phyloP scores from a whole-genome alignment of 257 asterid genomes.

The Lycium barbarum region DNA sequence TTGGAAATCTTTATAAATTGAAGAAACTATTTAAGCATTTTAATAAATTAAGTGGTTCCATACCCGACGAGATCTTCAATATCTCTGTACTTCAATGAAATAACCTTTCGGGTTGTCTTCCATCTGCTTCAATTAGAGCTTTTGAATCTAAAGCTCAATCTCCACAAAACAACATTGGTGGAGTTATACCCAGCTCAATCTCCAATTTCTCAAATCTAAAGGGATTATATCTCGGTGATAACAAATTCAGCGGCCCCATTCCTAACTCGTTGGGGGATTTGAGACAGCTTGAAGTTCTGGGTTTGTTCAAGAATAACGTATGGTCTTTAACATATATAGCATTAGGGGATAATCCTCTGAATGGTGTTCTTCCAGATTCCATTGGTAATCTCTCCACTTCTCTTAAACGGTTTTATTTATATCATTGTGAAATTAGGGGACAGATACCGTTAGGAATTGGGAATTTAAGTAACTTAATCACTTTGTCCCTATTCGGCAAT shows the following conservation, averaged over 20 bases:
- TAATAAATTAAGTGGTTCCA: no score
- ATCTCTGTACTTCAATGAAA: conserved; percentile 41
- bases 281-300: conserved; percentile 30
- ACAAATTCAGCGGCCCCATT: conserved; percentile 37
- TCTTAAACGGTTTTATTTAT: conserved; percentile 32
- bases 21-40: no score
- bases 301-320: conserved; percentile 33
- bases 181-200: conserved; percentile 41
- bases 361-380: conserved; percentile 42
- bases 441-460: conserved; percentile 45
- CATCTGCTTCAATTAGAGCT: conserved; percentile 30
- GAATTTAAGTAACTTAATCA: conserved; percentile 43
- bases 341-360: conserved; percentile 33
- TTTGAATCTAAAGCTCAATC: no score
- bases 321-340: conserved; percentile 23
- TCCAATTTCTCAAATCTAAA: conserved; percentile 41
- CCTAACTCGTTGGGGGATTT: conserved; percentile 45
- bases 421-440: conserved; percentile 32
- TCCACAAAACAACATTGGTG: conserved; percentile 37
- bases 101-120: conserved; percentile 41
- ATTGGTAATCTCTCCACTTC: conserved; percentile 43
- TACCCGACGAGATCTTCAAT: no score
- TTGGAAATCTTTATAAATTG: no score
- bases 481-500: conserved; percentile 31
- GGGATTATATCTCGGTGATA: conserved; percentile 28